Evolutionary conservation across 2,329 filamentous ascomycete species (phyloP).

Genomic region (Aspergillus sp.): DNA sequence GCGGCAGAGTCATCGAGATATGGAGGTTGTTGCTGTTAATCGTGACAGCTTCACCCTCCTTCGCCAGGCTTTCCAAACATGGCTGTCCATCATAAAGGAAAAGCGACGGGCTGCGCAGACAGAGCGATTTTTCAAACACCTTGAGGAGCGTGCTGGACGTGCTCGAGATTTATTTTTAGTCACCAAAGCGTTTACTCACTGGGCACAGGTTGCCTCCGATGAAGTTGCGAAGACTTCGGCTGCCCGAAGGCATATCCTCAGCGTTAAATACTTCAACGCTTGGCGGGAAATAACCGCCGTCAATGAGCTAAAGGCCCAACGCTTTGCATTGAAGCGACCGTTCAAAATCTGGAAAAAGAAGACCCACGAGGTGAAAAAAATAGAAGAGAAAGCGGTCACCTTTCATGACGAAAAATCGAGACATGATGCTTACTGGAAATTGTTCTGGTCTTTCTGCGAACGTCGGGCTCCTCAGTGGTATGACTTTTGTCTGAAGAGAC

Average conservation of each 20-base stretch:
- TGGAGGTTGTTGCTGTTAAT: conserved; percentile 45
- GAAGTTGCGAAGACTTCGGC: conserved; percentile 64
- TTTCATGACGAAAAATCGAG: conserved; percentile 28
- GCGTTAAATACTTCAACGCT: conserved; percentile 65
- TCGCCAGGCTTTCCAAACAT: conserved; percentile 52
- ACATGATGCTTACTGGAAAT: conserved; percentile 38
- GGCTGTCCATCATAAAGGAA: conserved; percentile 41
- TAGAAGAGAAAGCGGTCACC: conserved; percentile 33
- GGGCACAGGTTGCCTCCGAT: conserved; percentile 64
- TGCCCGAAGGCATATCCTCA: conserved; percentile 68
- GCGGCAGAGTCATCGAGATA: conserved; percentile 34
- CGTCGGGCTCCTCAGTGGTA: conserved; percentile 43
- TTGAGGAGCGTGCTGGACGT: conserved; percentile 59
- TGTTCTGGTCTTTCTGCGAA: conserved; percentile 46
- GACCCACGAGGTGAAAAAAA: conserved; percentile 32
- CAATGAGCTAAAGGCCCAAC: conserved; percentile 54
- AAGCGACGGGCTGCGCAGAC: conserved; percentile 46
- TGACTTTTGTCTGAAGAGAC: conserved; percentile 39
- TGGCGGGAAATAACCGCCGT: conserved; percentile 66
- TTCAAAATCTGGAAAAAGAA: conserved; percentile 53
- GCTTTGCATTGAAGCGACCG: conserved; percentile 54
- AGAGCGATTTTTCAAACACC: conserved; percentile 52
- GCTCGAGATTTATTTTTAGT: conserved; percentile 65
- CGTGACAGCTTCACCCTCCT: conserved; percentile 53
- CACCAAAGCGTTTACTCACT: conserved; percentile 64